Evolutionary conservation across 331 rosid genomes (phyloP).

Genomic region (Dryas integrifolia): DNA sequence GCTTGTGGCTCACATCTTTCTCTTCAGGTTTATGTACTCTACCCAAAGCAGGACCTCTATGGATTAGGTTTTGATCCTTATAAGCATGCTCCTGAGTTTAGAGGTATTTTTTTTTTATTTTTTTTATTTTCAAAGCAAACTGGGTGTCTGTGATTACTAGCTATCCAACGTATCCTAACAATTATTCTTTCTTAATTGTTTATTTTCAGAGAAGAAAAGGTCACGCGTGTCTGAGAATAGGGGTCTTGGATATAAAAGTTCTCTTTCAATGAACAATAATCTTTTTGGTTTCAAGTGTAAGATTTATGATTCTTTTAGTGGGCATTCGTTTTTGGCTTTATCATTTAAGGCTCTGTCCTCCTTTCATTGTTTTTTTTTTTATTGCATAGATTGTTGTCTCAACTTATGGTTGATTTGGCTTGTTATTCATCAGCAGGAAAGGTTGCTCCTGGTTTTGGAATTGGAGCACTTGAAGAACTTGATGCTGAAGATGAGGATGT

Average conservation of each 20-base stretch:
- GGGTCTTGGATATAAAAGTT: constrained; percentile 46
- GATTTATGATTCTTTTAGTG: constrained; percentile 32
- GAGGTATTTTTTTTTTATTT: constrained; percentile 51
- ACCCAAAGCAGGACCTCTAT: constrained; percentile 82
- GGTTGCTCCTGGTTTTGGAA: constrained; percentile 95
- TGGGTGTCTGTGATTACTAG: background rate
- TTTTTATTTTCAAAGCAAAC: too few relatives aligned
- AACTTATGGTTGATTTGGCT: constrained; percentile 30
- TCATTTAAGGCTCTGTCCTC: background rate
- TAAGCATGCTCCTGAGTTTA: constrained; percentile 95
- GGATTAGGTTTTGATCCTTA: constrained; percentile 99
- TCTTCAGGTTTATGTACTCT: constrained; percentile 64
- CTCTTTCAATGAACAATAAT: constrained; percentile 45
- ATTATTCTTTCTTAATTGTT: background rate
- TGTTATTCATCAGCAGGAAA: constrained; percentile 72
- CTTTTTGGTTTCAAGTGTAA: constrained; percentile 83
- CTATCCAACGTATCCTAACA: constrained; percentile 2
- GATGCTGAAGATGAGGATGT: constrained; percentile 97
- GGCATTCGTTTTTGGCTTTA: constrained; percentile 14
- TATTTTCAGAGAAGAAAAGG: constrained; percentile 64
- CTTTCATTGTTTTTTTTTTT: constrained; percentile 20
- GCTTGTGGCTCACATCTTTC: constrained; percentile 25
- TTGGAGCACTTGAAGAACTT: constrained; percentile 96
- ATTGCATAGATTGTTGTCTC: constrained; percentile 23
- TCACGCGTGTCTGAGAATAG: constrained; percentile 50